These are phyloP conservation scores for Fusarium azukiicola DNA, from an alignment of 2,329 filamentous ascomycete genomes.

Conservation along the genomic window DNA sequence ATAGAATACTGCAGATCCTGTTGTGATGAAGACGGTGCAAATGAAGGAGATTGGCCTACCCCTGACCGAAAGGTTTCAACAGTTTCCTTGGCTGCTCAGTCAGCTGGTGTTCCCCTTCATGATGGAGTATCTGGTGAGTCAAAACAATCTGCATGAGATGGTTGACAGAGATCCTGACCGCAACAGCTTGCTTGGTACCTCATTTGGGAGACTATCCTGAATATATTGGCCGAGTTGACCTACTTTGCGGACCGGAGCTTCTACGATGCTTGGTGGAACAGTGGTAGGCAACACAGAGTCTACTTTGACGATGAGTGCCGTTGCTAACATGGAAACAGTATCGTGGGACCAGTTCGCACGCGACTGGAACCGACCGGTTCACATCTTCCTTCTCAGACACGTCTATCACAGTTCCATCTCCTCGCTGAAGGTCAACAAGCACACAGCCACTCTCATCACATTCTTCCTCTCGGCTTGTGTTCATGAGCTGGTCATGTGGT, in stretches of 20 bases:
- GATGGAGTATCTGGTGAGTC: conserved; percentile 83
- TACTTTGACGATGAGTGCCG: not conserved
- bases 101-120: conserved; percentile 90
- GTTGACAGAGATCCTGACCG: conserved; percentile 26
- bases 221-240: conserved; percentile 88
- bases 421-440: conserved; percentile 84
- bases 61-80: conserved; percentile 78
- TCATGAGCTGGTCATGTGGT: conserved; percentile 90
- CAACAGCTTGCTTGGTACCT: conserved; percentile 86
- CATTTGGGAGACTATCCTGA: conserved; percentile 89
- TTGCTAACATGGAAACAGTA: conserved; percentile 57
- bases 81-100: conserved; percentile 87
- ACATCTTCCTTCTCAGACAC: conserved; percentile 88
- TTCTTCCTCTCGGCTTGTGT: conserved; percentile 86
- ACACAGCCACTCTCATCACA: conserved; percentile 87
- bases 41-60: conserved; percentile 85
- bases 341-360: conserved; percentile 89
- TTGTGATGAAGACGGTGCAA: conserved; percentile 82
- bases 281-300: conserved; percentile 60
- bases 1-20: conserved; percentile 72
- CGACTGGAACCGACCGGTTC: conserved; percentile 89
- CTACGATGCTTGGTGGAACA: conserved; percentile 83
- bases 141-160: not conserved
- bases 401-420: conserved; percentile 91
- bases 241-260: conserved; percentile 89